A percentile compares a stretch with the other conserved stretches of the same genome.
Conservation (phyloP, 176 grass and related monocot genomes). For the Elaeis guineensis region DNA sequence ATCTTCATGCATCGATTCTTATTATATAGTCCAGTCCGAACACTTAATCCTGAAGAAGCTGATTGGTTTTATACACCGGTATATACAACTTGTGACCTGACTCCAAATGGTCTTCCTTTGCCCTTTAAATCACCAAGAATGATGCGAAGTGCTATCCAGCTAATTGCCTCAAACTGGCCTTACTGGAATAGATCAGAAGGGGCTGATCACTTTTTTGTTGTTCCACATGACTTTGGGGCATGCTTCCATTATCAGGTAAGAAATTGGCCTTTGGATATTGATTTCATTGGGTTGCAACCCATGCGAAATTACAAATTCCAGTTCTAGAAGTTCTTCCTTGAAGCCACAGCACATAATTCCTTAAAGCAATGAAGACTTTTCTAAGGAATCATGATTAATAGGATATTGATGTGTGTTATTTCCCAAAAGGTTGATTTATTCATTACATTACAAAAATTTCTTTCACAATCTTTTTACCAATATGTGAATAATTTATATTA, state of each 20-base stretch:
- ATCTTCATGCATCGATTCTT: conserved; percentile 90
- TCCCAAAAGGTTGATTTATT: too few species aligned
- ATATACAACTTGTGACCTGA: conserved; percentile 78
- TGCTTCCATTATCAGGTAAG: conserved; percentile 97
- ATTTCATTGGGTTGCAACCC: too few species aligned
- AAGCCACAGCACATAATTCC: too few species aligned
- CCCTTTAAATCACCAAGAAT: conserved; percentile 75
- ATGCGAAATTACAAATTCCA: too few species aligned
- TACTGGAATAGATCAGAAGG: conserved; percentile 91
- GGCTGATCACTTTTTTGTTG: conserved; percentile 93
- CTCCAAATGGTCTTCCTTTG: conserved; percentile 59
- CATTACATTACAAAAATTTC: too few species aligned
- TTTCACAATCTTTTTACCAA: too few species aligned
- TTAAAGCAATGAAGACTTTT: too few species aligned
- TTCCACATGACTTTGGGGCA: conserved; percentile 85
- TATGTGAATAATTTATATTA: too few species aligned
- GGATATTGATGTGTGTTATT: too few species aligned
- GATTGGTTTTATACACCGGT: conserved; percentile 92
- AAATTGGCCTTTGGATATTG: too few species aligned
- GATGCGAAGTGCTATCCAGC: conserved; percentile 78
- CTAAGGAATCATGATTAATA: too few species aligned
- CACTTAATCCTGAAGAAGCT: conserved; percentile 61
- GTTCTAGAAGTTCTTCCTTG: too few species aligned
- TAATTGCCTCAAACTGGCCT: conserved; percentile 67
- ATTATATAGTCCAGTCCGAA: conserved; percentile 68